phyloP scores from a whole-genome alignment of 225 moss, liverwort and hornwort species.

The Anthoceros angustus region DNA sequence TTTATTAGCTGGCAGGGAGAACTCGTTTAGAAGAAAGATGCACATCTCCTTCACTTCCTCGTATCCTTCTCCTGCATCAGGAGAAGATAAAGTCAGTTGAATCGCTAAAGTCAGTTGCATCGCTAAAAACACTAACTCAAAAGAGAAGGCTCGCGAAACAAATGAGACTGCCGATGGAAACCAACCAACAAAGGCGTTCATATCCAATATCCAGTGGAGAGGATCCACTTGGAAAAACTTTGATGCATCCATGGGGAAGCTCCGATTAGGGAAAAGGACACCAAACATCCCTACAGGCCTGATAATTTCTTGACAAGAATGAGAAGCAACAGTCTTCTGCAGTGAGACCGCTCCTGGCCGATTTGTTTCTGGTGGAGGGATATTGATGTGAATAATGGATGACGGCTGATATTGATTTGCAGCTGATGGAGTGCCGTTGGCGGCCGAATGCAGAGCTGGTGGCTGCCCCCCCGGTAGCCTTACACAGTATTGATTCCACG shows the following conservation, averaged over 20 bases:
- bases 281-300: slow-evolving; percentile 43
- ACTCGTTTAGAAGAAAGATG: slow-evolving; percentile 59
- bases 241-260: slow-evolving; percentile 53
- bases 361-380: slow-evolving; percentile 17
- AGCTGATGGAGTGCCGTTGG: too few species aligned
- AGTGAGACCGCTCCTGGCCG: slow-evolving; percentile 7
- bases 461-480: too few species aligned
- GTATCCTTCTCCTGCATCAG: slow-evolving; percentile 60
- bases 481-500: too few species aligned
- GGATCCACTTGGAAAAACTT: slow-evolving; percentile 56
- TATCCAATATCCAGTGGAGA: slow-evolving; percentile 51
- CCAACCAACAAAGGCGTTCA: slow-evolving; percentile 58
- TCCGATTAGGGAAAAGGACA: slow-evolving; percentile 57
- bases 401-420: too few species aligned
- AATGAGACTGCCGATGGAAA: not conserved
- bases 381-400: too few species aligned
- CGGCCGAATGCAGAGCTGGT: too few species aligned
- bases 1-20: slow-evolving; percentile 45
- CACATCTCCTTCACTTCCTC: slow-evolving; percentile 95
- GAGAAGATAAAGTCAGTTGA: not conserved
- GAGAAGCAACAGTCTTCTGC: slow-evolving; percentile 22
- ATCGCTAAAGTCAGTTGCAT: too few species aligned
- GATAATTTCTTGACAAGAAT: slow-evolving; percentile 36
- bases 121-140: not conserved
- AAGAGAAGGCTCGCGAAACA: not conserved